A percentile compares a stretch with the other conserved stretches of the same genome.
Evolutionary conservation across 805 yeast species (phyloP).

Genomic region (Hagleromyces aurorensis): DNA sequence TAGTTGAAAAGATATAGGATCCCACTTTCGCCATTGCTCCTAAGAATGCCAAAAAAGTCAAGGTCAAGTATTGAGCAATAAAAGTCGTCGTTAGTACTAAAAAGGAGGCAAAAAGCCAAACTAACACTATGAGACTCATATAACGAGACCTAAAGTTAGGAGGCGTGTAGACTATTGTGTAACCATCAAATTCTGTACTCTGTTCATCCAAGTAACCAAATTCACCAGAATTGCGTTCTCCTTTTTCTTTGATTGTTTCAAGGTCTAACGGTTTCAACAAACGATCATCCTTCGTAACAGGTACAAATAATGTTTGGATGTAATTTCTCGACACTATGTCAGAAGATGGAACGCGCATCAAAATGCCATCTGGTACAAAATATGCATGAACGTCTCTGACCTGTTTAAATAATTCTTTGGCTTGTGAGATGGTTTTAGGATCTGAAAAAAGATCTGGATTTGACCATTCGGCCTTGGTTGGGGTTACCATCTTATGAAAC

Average conservation of each 20-base stretch:
- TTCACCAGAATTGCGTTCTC: slow-evolving; percentile 35
- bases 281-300: slow-evolving; percentile 74
- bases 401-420: slow-evolving; percentile 36
- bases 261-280: slow-evolving; percentile 37
- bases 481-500: slow-evolving; percentile 36
- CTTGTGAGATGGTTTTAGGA: slow-evolving; percentile 47
- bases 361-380: slow-evolving; percentile 74
- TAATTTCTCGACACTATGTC: slow-evolving; percentile 66
- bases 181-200: slow-evolving; percentile 36
- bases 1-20: too few species aligned
- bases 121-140: slow-evolving; percentile 31
- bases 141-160: slow-evolving; percentile 62
- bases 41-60: slow-evolving; percentile 10
- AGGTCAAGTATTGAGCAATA: slow-evolving; percentile 14
- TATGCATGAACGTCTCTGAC: slow-evolving; percentile 41
- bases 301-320: slow-evolving; percentile 61
- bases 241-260: slow-evolving; percentile 27
- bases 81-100: slow-evolving; percentile 17
- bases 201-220: slow-evolving; percentile 38
- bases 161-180: slow-evolving; percentile 80
- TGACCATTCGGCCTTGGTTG: slow-evolving; percentile 29
- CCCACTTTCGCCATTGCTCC: too few species aligned
- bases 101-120: slow-evolving; percentile 41
- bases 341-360: slow-evolving; percentile 78
- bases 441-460: slow-evolving; percentile 46